Conservation (phyloP, 352 stramenopile species). For the Globisporangium spiculum region DNA sequence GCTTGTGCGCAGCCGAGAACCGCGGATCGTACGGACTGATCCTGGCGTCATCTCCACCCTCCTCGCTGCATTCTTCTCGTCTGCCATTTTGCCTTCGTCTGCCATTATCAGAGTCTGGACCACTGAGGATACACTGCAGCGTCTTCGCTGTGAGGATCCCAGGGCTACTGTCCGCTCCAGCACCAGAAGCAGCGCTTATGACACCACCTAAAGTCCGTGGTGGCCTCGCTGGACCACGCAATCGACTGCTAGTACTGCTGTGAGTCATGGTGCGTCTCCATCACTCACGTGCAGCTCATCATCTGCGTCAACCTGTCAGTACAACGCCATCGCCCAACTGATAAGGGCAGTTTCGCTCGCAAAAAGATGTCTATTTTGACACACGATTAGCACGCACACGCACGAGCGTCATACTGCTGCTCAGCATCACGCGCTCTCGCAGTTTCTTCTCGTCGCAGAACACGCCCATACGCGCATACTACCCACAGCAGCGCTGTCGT, state of each 20-base stretch:
- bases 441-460: too few species aligned
- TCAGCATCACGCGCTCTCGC: too few species aligned
- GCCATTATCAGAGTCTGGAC: neutral
- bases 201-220: neutral
- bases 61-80: neutral
- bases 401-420: too few species aligned
- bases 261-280: neutral
- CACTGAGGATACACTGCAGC: slow-evolving; percentile 22
- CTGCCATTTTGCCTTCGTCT: neutral
- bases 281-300: neutral
- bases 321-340: neutral
- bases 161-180: neutral
- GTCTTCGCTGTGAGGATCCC: slow-evolving; percentile 30
- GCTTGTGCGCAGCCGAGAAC: neutral
- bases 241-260: neutral
- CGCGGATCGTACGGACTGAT: slow-evolving; percentile 16
- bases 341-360: slow-evolving; percentile 1
- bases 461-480: neutral
- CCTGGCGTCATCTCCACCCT: neutral
- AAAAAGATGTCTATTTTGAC: too few species aligned
- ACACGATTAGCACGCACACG: too few species aligned
- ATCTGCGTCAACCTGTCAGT: neutral
- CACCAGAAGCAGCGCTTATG: neutral
- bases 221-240: neutral
- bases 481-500: neutral